phyloP scores from a whole-genome alignment of 441 rosid genomes.

The Sinapis alba region DNA sequence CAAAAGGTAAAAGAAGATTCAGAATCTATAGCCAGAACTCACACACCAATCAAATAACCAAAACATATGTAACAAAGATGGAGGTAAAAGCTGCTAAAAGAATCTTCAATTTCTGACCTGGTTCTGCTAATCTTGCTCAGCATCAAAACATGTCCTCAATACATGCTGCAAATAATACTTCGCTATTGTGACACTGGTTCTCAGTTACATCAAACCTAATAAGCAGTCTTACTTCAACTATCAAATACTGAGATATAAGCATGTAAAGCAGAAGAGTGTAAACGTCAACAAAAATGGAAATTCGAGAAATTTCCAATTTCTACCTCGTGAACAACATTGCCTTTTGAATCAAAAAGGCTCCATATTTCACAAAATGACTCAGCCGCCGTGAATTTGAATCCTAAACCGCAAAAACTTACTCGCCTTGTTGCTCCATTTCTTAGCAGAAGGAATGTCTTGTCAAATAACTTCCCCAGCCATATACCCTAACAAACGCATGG shows the following conservation, averaged over 20 bases:
- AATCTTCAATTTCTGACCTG: slow-evolving; percentile 47
- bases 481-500: not conserved
- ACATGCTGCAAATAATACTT: slow-evolving; percentile 85
- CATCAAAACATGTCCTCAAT: slow-evolving; percentile 80
- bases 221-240: too few relatives aligned
- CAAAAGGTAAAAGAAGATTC: slow-evolving; percentile 2
- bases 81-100: not conserved
- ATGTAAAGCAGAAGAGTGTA: not conserved
- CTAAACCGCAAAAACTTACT: too few relatives aligned
- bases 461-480: not conserved
- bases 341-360: not conserved
- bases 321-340: not conserved
- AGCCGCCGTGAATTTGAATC: not conserved
- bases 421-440: not conserved
- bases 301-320: not conserved
- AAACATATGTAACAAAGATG: not conserved
- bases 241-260: too few relatives aligned
- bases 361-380: not conserved
- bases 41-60: not conserved
- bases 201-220: too few relatives aligned
- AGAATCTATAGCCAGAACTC: not conserved
- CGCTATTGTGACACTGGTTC: slow-evolving; percentile 89
- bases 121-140: slow-evolving; percentile 90
- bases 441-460: not conserved
- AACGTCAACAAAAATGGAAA: not conserved